Evolutionary conservation across 805 yeast species (phyloP), one percentile per base, ranked within the genome.

Genomic region (Cyberlindnera lachancei): DNA sequence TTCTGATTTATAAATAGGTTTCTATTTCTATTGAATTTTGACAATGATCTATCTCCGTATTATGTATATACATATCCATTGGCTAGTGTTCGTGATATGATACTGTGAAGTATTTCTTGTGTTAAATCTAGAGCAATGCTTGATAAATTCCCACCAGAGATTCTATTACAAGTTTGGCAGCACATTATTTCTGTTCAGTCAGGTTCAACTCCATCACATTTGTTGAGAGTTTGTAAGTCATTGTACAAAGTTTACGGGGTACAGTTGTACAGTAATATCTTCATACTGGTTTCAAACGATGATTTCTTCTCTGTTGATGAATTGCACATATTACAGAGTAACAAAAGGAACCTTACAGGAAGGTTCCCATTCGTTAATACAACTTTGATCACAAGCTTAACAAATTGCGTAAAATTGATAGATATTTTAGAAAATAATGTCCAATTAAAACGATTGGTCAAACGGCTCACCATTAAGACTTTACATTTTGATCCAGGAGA

Each of bases 261-360:
- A 9, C 18, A 26, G 3, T 14, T 46, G 11, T 46, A 42, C 25
- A 18, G 27, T 4, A 28, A 37, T 10, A 46, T 46, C 13, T 35
- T 33, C 15, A 40, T 40, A 9, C 27, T 44, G 14, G 25, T 42
- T 13, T 36, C 41, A 9, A 32, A 41, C 7, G 48, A 37, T 16
- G 34, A 31, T 5, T 25, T 25, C 19, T 33, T 27, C 20, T 15
- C 24, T 12, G n/a, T n/a, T n/a, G n/a, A n/a, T n/a, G n/a, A n/a
- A n/a, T n/a, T n/a, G n/a, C n/a, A n/a, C n/a, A n/a, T n/a, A n/a
- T n/a, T n/a, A n/a, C n/a, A n/a, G n/a, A n/a, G n/a, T n/a, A n/a
- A n/a, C n/a, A n/a, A n/a, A n/a, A n/a, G n/a, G n/a, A n/a, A n/a
- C n/a, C n/a, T n/a, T n/a, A n/a, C n/a, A n/a, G n/a, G n/a, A n/a